Base-by-base conservation (phyloP, 805 yeast species). In the Hanseniaspora opuntiae region DNA sequence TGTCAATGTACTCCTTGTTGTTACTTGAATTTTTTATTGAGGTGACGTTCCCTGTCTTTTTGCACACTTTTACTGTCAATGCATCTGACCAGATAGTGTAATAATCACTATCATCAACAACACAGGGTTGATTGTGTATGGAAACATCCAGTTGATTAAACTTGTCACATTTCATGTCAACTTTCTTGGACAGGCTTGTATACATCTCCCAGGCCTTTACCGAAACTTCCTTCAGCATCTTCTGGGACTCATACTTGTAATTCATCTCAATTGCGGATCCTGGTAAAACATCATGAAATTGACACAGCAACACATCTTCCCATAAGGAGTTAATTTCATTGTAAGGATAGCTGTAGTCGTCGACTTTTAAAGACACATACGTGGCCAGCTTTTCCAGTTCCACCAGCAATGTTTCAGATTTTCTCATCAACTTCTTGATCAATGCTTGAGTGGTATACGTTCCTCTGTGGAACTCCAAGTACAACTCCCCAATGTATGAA, bases 261-360 rank as follows among this genome's bases (percentile, higher is more conserved):
- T 93, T 96, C 80, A 86, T 79, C 57, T 87, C 96, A 61, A 90
- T 90, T 68, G 96, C 86, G 6, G 95, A 83, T 3, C 98, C 98
- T 2, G 98, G 98, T 51, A 93, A 73, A n/a, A 90, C 97, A 70
- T 90, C 98, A 66, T 90, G 98, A 71, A 90, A 90, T 65, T 90
- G 97, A 64, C 96, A 88, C 54, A 93, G 71, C 57, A 88, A 78
- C 20, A 90, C 79, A 65, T 86, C 81, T 65, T 87, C 90, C 98
- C 98, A 90, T 56, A 90, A 66, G 2, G 69, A 73, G 57, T 81
- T 79, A 44, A 90, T 74, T 56, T 81, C 76, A 38, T 74, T 69
- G 33, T 74, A 71, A 2, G 98, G 98, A 64, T 90, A 90, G 55
- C 69, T 70, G 66, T 81, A 90, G 1, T 70, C 61, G 32, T 74